Percentiles rank a stretch among this genome's conserved stretches.
These are phyloP conservation scores for Onygenales sp. DNA, from an alignment of 2,329 filamentous ascomycete species.

Conservation along the genomic window DNA sequence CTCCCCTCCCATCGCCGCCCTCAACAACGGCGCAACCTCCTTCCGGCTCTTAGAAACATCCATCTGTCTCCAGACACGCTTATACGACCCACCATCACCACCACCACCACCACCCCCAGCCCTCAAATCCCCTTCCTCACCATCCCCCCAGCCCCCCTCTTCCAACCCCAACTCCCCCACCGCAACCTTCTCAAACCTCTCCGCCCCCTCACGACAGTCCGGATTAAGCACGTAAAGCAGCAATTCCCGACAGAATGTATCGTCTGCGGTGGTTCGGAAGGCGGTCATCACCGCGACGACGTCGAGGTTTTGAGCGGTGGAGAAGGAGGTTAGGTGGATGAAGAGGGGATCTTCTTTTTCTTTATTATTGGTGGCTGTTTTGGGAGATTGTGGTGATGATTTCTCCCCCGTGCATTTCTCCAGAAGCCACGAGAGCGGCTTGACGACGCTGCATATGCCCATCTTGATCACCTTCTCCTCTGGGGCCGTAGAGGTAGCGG, in stretches of 20 bases:
- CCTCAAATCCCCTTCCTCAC: conserved; percentile 11
- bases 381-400: background rate
- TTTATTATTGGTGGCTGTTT: background rate
- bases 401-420: background rate
- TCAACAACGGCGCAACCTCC: conserved; percentile 51
- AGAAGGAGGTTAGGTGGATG: conserved; percentile 36
- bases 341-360: conserved; percentile 24
- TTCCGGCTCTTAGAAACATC: conserved; percentile 53
- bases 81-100: conserved; percentile 23
- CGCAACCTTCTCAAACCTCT: conserved; percentile 34
- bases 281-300: conserved; percentile 54
- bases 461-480: conserved; percentile 30
- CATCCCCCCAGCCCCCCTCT: conserved; percentile 18
- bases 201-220: conserved; percentile 30
- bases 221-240: conserved; percentile 39
- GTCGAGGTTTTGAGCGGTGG: conserved; percentile 36
- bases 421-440: conserved; percentile 44
- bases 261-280: conserved; percentile 32
- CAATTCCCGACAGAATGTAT: conserved; percentile 43
- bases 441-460: conserved; percentile 52
- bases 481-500: conserved; percentile 23
- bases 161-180: conserved; percentile 35
- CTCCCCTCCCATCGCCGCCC: conserved; percentile 28
- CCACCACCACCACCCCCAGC: conserved; percentile 9
- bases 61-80: conserved; percentile 47